These are phyloP conservation scores for Rubroboletus pulcherrimus DNA, from an alignment of 768 basidiomycete species.

Conservation along the genomic window DNA sequence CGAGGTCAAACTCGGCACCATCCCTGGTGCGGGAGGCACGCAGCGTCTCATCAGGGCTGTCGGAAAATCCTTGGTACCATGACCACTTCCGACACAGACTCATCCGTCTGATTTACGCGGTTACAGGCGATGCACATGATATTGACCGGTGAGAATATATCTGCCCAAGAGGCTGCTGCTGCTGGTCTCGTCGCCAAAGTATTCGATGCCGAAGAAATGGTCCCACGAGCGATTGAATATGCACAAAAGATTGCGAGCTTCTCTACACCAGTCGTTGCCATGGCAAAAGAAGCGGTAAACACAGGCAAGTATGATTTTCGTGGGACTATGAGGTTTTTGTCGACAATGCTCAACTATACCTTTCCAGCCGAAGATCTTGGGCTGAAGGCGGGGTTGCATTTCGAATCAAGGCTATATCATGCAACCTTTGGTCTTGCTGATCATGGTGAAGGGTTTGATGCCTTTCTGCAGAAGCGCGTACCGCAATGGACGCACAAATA, in stretches of 20 bases:
- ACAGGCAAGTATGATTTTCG: conserved; percentile 28
- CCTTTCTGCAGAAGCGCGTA: conserved; percentile 45
- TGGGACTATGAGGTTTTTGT: not conserved
- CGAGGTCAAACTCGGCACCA: conserved; percentile 91
- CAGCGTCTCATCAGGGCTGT: conserved; percentile 82
- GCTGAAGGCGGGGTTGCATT: conserved; percentile 41
- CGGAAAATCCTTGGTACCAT: conserved; percentile 63
- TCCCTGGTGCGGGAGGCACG: conserved; percentile 92
- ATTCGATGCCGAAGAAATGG: conserved; percentile 36
- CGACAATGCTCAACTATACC: not conserved
- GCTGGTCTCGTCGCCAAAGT: conserved; percentile 49
- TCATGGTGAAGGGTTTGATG: conserved; percentile 45
- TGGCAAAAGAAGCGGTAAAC: conserved; percentile 52
- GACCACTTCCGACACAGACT: not conserved
- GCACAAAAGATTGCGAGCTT: conserved; percentile 32
- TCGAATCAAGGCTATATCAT: conserved; percentile 50
- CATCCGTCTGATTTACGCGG: not conserved
- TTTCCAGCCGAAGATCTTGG: conserved; percentile 43
- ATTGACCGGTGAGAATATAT: conserved; percentile 45
- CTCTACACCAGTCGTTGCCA: conserved; percentile 29
- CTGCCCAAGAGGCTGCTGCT: conserved; percentile 42
- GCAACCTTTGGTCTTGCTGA: conserved; percentile 47
- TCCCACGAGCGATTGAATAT: conserved; percentile 43
- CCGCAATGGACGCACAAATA: conserved; percentile 42
- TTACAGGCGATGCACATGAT: conserved; percentile 53